phyloP scores from a whole-genome alignment of 805 yeast genomes.

The Pichia nanzhaoensis region DNA sequence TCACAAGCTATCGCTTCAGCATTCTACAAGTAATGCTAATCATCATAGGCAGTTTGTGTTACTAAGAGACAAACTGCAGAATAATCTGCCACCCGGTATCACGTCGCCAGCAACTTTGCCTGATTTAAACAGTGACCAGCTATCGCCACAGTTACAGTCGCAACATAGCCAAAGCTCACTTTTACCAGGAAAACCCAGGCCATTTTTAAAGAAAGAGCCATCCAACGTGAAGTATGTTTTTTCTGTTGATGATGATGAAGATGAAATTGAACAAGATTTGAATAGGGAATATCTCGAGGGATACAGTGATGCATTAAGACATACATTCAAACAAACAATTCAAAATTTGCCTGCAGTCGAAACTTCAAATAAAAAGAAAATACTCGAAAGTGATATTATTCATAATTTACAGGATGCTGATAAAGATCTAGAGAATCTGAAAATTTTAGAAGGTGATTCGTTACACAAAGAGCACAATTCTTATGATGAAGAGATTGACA shows the following conservation, averaged over 20 bases:
- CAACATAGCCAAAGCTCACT: conserved; percentile 3
- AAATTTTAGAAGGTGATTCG: conserved; percentile 27
- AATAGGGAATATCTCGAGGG: conserved; percentile 65
- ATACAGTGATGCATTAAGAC: conserved; percentile 59
- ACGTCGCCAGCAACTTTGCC: conserved; percentile 9
- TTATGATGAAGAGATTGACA: neutral
- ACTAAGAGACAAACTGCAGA: conserved; percentile 22
- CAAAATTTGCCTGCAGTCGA: neutral
- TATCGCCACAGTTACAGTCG: conserved; percentile 13
- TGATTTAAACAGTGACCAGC: conserved; percentile 14
- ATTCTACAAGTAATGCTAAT: conserved; percentile 16
- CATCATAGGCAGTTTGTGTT: conserved; percentile 30
- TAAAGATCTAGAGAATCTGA: conserved; percentile 21
- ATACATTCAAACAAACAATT: conserved; percentile 25
- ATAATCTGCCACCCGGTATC: neutral
- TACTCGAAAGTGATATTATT: conserved; percentile 26
- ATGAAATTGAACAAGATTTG: conserved; percentile 58
- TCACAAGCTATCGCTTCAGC: conserved; percentile 14
- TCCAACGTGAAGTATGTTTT: conserved; percentile 41
- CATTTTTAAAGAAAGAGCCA: conserved; percentile 24
- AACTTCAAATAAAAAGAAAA: conserved; percentile 18
- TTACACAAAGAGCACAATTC: conserved; percentile 13
- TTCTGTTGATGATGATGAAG: conserved; percentile 78
- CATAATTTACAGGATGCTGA: conserved; percentile 20
- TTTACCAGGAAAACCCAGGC: conserved; percentile 15